A percentile compares a stretch with the other conserved stretches of the same genome.
These are phyloP conservation scores for Oemleria cerasiformis DNA, from an alignment of 306 rosid genomes.

Conservation along the genomic window DNA sequence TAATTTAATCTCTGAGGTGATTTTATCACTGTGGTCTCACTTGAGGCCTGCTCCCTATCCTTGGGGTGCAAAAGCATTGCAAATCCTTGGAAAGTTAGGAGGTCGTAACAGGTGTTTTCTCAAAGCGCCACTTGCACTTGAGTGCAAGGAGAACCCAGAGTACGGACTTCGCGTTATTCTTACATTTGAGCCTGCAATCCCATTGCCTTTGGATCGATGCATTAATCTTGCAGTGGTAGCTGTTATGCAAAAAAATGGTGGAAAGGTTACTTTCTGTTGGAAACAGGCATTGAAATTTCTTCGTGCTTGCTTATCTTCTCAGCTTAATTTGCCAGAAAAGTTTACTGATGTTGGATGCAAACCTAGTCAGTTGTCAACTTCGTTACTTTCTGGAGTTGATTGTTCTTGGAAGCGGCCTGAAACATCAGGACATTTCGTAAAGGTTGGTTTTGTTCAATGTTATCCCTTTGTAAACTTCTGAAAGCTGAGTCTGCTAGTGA, in stretches of 20 bases:
- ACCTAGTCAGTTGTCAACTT: conserved; percentile 64
- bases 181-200: conserved; percentile 98
- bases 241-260: conserved; percentile 64
- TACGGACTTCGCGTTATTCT: conserved; percentile 91
- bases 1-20: conserved; percentile 83
- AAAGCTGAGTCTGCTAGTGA: neutral
- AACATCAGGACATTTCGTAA: conserved; percentile 59
- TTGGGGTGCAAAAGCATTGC: conserved; percentile 98
- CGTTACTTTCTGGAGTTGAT: conserved; percentile 67
- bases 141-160: conserved; percentile 98
- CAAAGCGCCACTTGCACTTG: conserved; percentile 89
- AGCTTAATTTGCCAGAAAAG: conserved; percentile 91
- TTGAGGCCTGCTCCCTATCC: conserved; percentile 82
- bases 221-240: conserved; percentile 95
- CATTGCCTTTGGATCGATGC: conserved; percentile 96
- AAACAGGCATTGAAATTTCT: conserved; percentile 88
- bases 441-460: conserved; percentile 48
- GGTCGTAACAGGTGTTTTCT: conserved; percentile 98
- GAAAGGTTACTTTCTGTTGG: conserved; percentile 74
- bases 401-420: conserved; percentile 73
- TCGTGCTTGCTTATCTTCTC: conserved; percentile 87
- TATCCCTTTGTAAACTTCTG: conserved; percentile 5
- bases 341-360: conserved; percentile 71
- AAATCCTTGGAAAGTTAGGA: conserved; percentile 95
- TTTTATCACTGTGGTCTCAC: conserved; percentile 94